phyloP scores from a whole-genome alignment of 495 filamentous ascomycete species.

The Penicillium egyptiacum region DNA sequence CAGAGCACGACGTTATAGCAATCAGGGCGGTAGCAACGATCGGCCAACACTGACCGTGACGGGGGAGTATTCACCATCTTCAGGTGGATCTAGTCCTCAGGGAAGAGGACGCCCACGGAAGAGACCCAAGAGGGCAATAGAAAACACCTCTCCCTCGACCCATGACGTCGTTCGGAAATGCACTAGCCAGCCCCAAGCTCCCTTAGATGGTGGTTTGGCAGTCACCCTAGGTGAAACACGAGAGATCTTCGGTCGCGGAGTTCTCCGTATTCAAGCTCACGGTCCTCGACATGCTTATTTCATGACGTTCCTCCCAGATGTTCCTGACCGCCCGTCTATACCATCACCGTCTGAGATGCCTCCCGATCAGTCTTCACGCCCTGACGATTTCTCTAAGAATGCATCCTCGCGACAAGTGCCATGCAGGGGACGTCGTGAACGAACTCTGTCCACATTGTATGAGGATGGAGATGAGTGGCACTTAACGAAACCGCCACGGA shows the following conservation, averaged over 20 bases:
- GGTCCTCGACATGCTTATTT: constrained; percentile 17
- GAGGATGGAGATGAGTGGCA: not conserved
- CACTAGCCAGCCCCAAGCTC: not conserved
- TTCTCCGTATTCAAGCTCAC: constrained; percentile 17
- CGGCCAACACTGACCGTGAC: not conserved
- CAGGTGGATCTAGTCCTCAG: constrained; percentile 9
- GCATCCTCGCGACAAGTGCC: not conserved
- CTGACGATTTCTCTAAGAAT: constrained; percentile 1
- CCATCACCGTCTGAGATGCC: not conserved
- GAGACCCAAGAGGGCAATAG: constrained; percentile 3
- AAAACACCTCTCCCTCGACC: not conserved
- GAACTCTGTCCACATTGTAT: not conserved
- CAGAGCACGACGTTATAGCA: constrained; percentile 4
- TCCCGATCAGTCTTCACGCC: not conserved
- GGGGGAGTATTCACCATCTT: not conserved
- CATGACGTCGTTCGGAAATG: not conserved
- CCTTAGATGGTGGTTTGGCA: not conserved
- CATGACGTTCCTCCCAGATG: constrained; percentile 16
- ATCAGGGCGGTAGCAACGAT: constrained; percentile 5
- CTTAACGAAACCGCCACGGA: not conserved
- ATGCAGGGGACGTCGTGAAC: not conserved
- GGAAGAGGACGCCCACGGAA: constrained; percentile 9
- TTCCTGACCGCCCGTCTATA: not conserved
- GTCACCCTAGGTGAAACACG: constrained; percentile 6
- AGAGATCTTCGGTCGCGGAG: constrained; percentile 19